Percentiles rank a stretch among this genome's conserved stretches.
Evolutionary conservation across 2,329 filamentous ascomycete genomes (phyloP).

Genomic region (Botrytis elliptica): DNA sequence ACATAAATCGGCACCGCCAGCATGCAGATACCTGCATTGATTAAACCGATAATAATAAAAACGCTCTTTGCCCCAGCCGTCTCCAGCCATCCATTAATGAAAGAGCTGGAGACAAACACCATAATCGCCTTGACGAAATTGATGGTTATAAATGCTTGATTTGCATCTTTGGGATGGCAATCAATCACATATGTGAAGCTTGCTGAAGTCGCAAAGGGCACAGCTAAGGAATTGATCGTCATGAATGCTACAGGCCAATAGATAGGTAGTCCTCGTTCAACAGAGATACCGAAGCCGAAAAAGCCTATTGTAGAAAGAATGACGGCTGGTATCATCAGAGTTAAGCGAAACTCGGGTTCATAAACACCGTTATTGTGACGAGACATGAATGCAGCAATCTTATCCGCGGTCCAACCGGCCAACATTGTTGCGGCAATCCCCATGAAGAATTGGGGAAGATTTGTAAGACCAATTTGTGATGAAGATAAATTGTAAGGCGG

Average conservation of each 20-base stretch:
- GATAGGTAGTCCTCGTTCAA: background rate
- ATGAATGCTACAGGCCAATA: background rate
- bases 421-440: background rate
- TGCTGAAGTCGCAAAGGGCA: background rate
- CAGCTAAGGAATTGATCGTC: background rate
- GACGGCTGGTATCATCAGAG: background rate
- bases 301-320: background rate
- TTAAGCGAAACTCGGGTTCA: background rate
- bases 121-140: background rate
- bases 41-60: background rate
- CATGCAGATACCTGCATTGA: background rate
- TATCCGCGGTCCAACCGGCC: background rate
- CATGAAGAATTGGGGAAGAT: background rate
- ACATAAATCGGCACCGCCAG: background rate
- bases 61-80: background rate
- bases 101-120: background rate
- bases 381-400: background rate
- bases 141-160: background rate
- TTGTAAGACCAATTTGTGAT: background rate
- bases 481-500: background rate
- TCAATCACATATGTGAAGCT: background rate
- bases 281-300: background rate
- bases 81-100: background rate
- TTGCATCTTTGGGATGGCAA: background rate
- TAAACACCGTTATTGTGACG: background rate